Conservation (phyloP, 495 filamentous ascomycete species). For the Thozetella sp. region DNA sequence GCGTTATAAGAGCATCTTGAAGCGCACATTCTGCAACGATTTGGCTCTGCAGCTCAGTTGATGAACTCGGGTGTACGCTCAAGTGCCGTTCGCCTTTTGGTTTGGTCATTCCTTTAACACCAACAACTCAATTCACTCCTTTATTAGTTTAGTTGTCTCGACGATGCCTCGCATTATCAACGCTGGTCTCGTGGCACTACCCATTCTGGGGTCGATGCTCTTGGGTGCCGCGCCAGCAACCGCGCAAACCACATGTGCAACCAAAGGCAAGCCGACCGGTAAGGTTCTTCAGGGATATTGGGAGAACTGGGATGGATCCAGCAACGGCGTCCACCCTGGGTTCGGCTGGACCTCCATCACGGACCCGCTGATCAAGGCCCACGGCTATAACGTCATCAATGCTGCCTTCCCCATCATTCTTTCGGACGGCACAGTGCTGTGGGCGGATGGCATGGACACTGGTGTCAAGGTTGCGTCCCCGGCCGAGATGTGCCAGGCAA, state of each 20-base stretch:
- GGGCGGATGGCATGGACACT: conserved; percentile 17
- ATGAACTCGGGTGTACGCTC: background rate
- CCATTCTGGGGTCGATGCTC: conserved; percentile 9
- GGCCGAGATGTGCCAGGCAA: conserved; percentile 18
- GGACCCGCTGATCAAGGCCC: conserved; percentile 7
- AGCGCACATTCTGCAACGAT: background rate
- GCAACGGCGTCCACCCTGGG: conserved; percentile 15
- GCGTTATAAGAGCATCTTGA: background rate
- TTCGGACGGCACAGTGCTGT: conserved; percentile 17
- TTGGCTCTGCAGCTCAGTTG: background rate
- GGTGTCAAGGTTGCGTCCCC: conserved; percentile 12
- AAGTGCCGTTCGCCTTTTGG: background rate
- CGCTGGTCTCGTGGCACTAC: conserved; percentile 8
- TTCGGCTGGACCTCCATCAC: conserved; percentile 19
- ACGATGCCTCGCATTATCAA: conserved; percentile 15
- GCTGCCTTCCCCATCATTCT: conserved; percentile 22
- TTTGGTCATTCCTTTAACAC: background rate
- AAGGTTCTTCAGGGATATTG: conserved; percentile 23
- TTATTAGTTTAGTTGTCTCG: background rate
- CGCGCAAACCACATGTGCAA: conserved; percentile 14
- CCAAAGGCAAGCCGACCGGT: conserved; percentile 18
- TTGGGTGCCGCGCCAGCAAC: conserved; percentile 8
- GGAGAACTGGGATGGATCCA: conserved; percentile 23
- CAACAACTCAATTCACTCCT: background rate
- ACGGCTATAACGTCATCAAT: conserved; percentile 20